phyloP scores from a whole-genome alignment of 306 rosid species.

The Medicago truncatula region DNA sequence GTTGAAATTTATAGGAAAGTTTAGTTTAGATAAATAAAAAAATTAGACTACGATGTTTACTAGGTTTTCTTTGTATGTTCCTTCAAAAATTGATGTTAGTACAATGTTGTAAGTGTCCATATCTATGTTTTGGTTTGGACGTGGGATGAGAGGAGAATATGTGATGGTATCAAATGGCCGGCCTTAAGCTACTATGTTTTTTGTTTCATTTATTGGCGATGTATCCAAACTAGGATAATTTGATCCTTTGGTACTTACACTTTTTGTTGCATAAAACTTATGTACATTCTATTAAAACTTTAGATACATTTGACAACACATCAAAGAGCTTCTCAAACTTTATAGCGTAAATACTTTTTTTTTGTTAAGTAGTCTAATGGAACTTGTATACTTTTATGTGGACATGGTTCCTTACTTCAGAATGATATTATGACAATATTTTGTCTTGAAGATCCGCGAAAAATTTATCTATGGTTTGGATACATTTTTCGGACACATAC shows the following conservation, averaged over 20 bases:
- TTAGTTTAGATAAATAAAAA: not conserved
- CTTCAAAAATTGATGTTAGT: constrained; percentile 29
- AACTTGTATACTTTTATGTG: too few relatives aligned
- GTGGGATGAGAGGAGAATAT: not conserved
- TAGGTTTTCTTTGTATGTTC: constrained; percentile 19
- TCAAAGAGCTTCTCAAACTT: too few relatives aligned
- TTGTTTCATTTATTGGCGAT: constrained; percentile 19
- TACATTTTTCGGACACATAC: too few relatives aligned
- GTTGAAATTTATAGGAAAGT: constrained; percentile 39
- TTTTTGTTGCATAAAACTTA: not conserved
- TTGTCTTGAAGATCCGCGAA: too few relatives aligned
- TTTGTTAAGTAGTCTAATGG: too few relatives aligned
- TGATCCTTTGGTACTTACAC: not conserved
- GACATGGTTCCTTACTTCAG: too few relatives aligned
- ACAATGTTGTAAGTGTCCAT: constrained; percentile 35
- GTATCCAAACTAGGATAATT: constrained; percentile 21
- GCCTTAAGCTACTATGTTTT: constrained; percentile 20
- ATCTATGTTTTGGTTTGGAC: constrained; percentile 33
- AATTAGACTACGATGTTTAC: not conserved
- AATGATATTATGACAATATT: too few relatives aligned
- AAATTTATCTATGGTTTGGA: too few relatives aligned
- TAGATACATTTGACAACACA: too few relatives aligned
- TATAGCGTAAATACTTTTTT: too few relatives aligned
- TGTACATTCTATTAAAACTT: not conserved
- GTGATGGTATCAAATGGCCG: constrained; percentile 32